phyloP scores from a whole-genome alignment of 495 filamentous ascomycete species.

The Symbiotaphrina buchneri region DNA sequence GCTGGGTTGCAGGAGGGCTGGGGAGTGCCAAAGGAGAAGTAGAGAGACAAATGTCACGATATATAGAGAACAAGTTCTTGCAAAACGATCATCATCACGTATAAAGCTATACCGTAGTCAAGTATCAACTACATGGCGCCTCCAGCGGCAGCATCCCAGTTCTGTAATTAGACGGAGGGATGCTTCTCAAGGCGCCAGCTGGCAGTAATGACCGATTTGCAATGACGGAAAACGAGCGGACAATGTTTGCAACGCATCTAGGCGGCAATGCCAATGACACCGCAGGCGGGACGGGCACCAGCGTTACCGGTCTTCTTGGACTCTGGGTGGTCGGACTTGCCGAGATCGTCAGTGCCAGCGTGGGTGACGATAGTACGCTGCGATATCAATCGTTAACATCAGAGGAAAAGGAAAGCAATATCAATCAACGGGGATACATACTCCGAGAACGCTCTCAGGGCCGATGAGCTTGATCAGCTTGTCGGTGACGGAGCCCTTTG shows the following conservation, averaged over 20 bases:
- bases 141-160: too few species aligned
- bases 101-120: too few species aligned
- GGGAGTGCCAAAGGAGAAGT: too few species aligned
- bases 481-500: slow-evolving; percentile 54
- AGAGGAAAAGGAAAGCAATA: neutral
- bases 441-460: slow-evolving; percentile 82
- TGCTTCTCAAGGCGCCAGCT: too few species aligned
- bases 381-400: neutral
- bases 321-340: slow-evolving; percentile 71
- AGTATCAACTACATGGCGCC: too few species aligned
- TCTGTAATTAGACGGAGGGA: too few species aligned
- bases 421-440: slow-evolving; percentile 21
- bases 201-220: too few species aligned
- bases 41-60: too few species aligned
- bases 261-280: slow-evolving; percentile 74
- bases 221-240: neutral
- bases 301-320: slow-evolving; percentile 97
- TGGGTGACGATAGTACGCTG: slow-evolving; percentile 91
- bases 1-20: too few species aligned
- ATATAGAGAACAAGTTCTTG: too few species aligned
- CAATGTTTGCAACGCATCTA: slow-evolving; percentile 4
- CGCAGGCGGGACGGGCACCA: slow-evolving; percentile 78
- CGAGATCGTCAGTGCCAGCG: slow-evolving; percentile 85
- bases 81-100: too few species aligned
- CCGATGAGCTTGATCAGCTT: slow-evolving; percentile 82